Evolutionary conservation across 2,329 filamentous ascomycete genomes (phyloP).

Genomic region (Microsporum canis): DNA sequence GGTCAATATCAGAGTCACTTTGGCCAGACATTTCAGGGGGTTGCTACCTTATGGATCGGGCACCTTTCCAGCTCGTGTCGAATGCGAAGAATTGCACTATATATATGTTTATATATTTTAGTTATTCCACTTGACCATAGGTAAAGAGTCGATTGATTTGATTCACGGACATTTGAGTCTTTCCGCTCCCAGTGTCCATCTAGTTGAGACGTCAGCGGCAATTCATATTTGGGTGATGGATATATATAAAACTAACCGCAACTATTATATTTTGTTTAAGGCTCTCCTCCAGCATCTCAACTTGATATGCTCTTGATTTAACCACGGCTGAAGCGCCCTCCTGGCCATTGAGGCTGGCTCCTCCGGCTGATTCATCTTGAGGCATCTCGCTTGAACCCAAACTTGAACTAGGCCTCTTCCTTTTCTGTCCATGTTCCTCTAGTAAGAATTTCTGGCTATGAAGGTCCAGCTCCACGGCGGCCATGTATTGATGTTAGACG

Average conservation of each 20-base stretch:
- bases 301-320: constrained; percentile 51
- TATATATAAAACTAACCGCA: constrained; percentile 39
- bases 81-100: constrained; percentile 57
- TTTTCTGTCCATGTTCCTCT: background rate
- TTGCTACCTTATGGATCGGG: constrained; percentile 43
- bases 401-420: background rate
- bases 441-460: background rate
- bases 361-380: background rate
- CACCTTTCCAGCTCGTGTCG: constrained; percentile 50
- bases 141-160: background rate
- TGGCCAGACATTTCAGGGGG: background rate
- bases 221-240: background rate
- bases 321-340: background rate
- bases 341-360: background rate
- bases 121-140: background rate
- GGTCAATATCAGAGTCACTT: background rate
- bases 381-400: too few species aligned
- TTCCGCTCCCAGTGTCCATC: constrained; percentile 75
- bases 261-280: constrained; percentile 60
- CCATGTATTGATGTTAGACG: background rate
- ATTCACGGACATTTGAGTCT: constrained; percentile 57
- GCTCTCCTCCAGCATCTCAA: constrained; percentile 64
- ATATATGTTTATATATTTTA: background rate
- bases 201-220: constrained; percentile 22
- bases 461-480: background rate